Base-by-base conservation (phyloP, 2,329 filamentous ascomycete genomes). In the Cadophora gregata region DNA sequence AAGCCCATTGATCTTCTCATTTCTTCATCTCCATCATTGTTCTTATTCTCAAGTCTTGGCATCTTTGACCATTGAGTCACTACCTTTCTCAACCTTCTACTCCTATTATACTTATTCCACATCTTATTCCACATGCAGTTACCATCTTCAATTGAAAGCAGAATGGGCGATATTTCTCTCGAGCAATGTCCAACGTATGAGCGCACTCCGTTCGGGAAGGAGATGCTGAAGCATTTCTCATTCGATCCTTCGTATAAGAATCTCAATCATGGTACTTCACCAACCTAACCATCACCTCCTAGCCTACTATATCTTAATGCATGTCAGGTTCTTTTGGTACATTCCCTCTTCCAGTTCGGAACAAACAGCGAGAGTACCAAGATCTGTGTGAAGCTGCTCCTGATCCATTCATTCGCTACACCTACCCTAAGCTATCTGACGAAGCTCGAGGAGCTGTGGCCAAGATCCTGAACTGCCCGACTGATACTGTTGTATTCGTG, bases 361-460 rank as follows among this genome's bases (percentile, higher is more conserved):
- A 84, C 16, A 83, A 83, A 59, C 83, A 90, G 24, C 87, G 85
- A 19, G 74, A 81, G n/a, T 91, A 90, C 74, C 90, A 94, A 75
- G 85, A 90, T 68, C 79, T 82, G 4, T 81, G 83, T 42, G 93
- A 97, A 80, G 81, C 84, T 1, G 82, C 81, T 0, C 92, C 93
- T 0, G 94, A 97, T 79, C 77, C 80, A 7, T 97, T 93, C 80
- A 88, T 95, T 75, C 88, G 91, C 27, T 91, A 90, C 76, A 83
- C 86, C 2, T 88, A 88, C 69, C 85, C 88, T 0, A 74, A 79
- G 4, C 81, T 88, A 10, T 83, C 97, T 0, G 88, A 92, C 69
- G 81, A 85, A 69, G 85, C 85, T 10, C 89, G 93, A 9, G 80
- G 78, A 42, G 89, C 88, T 3, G 80, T 94, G 4, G 90, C 92